phyloP scores from a whole-genome alignment of 2,329 filamentous ascomycete species.

The Lecanosticta acicola region DNA sequence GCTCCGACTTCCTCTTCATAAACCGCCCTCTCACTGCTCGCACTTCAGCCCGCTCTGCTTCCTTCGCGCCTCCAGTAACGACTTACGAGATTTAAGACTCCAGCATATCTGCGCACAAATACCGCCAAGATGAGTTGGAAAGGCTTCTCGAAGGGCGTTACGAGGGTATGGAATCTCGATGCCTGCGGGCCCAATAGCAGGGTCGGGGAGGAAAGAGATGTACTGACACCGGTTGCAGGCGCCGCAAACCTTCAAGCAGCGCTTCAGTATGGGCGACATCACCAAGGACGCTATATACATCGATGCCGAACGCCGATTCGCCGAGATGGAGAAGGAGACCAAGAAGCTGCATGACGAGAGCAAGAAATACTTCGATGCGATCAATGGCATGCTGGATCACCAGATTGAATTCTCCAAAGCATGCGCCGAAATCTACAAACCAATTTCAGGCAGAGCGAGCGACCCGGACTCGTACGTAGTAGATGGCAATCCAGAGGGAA shows the following conservation, averaged over 20 bases:
- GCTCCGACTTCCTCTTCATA: background rate
- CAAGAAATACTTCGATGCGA: slow-evolving; percentile 94
- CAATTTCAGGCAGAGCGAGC: slow-evolving; percentile 91
- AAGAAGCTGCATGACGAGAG: slow-evolving; percentile 97
- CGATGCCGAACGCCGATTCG: slow-evolving; percentile 82
- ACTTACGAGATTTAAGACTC: background rate
- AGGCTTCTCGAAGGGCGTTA: slow-evolving; percentile 85
- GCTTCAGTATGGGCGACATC: slow-evolving; percentile 92
- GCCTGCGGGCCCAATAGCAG: slow-evolving; percentile 5
- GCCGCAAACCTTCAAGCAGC: slow-evolving; percentile 84
- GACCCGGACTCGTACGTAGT: slow-evolving; percentile 78
- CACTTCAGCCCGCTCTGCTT: background rate
- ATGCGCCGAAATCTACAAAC: slow-evolving; percentile 95
- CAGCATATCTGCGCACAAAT: background rate
- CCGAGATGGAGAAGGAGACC: slow-evolving; percentile 90
- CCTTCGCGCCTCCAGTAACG: background rate
- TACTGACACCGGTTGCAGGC: slow-evolving; percentile 48
- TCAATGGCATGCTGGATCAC: slow-evolving; percentile 95
- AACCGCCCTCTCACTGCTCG: background rate
- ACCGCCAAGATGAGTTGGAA: slow-evolving; percentile 79
- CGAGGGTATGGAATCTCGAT: slow-evolving; percentile 59
- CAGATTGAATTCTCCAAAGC: slow-evolving; percentile 98
- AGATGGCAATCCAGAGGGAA: slow-evolving; percentile 87
- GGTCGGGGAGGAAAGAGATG: background rate
- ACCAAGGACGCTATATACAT: slow-evolving; percentile 93